Conservation (phyloP, 176 grass and related monocot species). For the Eleusine indica region DNA sequence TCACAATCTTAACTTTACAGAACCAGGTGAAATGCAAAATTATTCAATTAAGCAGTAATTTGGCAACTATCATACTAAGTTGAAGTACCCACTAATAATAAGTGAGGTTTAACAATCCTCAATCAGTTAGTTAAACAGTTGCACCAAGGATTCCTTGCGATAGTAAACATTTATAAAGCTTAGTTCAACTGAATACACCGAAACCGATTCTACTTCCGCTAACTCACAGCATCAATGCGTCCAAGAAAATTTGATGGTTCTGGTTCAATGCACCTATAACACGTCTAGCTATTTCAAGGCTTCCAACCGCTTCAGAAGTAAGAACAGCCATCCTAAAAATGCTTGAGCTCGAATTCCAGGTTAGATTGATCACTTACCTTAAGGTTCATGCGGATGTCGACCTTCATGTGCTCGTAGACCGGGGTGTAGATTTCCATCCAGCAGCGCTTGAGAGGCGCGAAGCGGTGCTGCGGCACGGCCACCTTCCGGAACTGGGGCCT, state of each 20-base stretch:
- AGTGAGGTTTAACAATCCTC: neutral
- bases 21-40: neutral
- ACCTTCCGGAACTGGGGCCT: neutral
- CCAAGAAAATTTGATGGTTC: neutral
- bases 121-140: neutral
- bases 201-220: neutral
- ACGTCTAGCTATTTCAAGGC: neutral
- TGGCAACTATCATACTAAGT: neutral
- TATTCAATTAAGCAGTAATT: neutral
- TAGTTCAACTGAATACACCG: neutral
- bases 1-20: neutral
- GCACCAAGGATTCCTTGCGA: neutral
- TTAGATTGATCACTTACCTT: neutral
- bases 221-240: neutral
- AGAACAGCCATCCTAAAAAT: neutral
- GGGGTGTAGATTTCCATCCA: neutral
- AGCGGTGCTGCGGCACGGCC: neutral
- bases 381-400: neutral
- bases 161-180: neutral
- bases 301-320: neutral
- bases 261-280: neutral
- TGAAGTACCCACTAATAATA: too few species aligned
- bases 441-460: neutral
- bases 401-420: neutral
- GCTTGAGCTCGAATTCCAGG: neutral